Percentiles rank a stretch among this genome's conserved stretches.
Conservation (phyloP, 1,284 basidiomycete species). For the Ganoderma boninense region DNA sequence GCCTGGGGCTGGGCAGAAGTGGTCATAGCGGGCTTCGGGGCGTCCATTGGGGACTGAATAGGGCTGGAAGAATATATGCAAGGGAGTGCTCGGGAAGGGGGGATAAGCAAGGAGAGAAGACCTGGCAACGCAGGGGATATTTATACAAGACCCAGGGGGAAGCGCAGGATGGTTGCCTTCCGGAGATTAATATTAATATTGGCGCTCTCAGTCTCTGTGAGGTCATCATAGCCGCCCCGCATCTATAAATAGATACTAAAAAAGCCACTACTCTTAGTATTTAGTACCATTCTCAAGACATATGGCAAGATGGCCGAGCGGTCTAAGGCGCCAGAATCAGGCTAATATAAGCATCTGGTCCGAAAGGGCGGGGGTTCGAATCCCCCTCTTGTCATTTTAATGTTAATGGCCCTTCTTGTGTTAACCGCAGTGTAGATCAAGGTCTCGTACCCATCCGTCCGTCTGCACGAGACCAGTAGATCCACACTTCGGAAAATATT, state of each 20-base stretch:
- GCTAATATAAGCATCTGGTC: conserved; percentile 42
- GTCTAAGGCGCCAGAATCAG: conserved; percentile 35
- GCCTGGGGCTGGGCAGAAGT: conserved; percentile 58
- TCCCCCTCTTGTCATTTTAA: conserved; percentile 43
- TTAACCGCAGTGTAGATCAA: neutral
- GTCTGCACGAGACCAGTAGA: too few relatives aligned
- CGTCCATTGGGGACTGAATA: conserved; percentile 38
- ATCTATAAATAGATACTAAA: neutral
- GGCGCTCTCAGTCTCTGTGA: conserved; percentile 10
- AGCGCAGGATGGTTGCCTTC: neutral
- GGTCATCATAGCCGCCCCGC: conserved; percentile 3
- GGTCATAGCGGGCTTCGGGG: conserved; percentile 48
- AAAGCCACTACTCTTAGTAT: too few relatives aligned
- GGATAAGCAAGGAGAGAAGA: neutral
- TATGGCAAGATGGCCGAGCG: conserved; percentile 34
- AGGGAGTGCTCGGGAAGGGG: neutral
- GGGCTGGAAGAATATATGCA: conserved; percentile 10
- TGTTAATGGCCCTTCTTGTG: neutral
- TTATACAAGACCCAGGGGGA: conserved; percentile 12
- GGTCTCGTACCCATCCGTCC: too few relatives aligned
- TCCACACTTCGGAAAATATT: too few relatives aligned
- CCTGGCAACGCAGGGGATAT: conserved; percentile 8
- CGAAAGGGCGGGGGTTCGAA: conserved; percentile 54
- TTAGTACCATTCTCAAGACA: too few relatives aligned
- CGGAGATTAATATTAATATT: too few relatives aligned